Conservation (phyloP, 176 grass and related monocot genomes). For the Raddia distichophylla region DNA sequence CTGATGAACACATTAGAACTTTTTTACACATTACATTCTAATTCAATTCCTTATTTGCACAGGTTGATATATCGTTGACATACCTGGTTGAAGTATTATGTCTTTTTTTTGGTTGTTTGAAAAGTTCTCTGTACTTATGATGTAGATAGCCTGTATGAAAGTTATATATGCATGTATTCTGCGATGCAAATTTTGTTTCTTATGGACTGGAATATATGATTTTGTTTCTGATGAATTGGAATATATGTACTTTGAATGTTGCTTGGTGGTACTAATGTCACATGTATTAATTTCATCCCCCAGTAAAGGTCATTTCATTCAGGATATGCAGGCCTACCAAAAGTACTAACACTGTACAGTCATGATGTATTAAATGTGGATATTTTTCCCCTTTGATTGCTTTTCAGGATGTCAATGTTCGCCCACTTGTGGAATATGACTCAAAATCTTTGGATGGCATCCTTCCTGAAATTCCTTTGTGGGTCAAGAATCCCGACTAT, state of each 20-base stretch:
- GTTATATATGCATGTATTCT: neutral
- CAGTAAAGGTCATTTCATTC: neutral
- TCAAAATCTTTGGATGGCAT: conserved; percentile 72
- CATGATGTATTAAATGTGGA: neutral
- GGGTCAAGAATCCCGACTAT: conserved; percentile 96
- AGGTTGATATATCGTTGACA: neutral
- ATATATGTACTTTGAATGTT: neutral
- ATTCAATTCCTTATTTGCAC: conserved; percentile 19
- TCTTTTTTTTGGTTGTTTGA: conserved; percentile 4
- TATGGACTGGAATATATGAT: conserved; percentile 11
- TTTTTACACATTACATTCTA: neutral
- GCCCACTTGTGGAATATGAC: conserved; percentile 74
- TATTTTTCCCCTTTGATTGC: conserved; percentile 2
- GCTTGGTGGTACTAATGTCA: neutral
- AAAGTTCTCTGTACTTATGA: neutral
- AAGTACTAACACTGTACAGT: neutral
- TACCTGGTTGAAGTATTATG: neutral
- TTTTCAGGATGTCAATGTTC: conserved; percentile 68
- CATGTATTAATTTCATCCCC: neutral
- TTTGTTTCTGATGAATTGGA: conserved; percentile 27
- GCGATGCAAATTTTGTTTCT: neutral
- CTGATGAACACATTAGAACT: neutral
- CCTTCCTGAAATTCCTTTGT: conserved; percentile 94
- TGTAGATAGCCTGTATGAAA: neutral
- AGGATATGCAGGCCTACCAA: neutral